Conservation (phyloP, 73 alveolate genomes). For the Paraurostyla sp. region DNA sequence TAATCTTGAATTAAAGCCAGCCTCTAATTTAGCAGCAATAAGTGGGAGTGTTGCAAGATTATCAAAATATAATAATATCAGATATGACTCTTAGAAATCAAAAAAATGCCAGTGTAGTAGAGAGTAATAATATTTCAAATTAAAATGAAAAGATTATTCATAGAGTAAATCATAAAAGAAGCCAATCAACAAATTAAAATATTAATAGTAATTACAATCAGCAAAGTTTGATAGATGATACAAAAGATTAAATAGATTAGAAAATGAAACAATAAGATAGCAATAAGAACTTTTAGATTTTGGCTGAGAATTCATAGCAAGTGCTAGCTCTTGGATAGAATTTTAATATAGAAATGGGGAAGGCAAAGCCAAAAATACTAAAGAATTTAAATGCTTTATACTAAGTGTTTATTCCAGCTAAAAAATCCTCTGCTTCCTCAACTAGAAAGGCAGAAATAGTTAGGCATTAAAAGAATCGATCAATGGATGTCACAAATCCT, state of each 20-base stretch:
- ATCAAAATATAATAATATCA: too few relatives aligned
- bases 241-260: background rate
- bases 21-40: too few relatives aligned
- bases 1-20: too few relatives aligned
- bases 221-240: too few relatives aligned
- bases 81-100: too few relatives aligned
- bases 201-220: background rate
- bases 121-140: too few relatives aligned
- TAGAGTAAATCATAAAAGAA: background rate
- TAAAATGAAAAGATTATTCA: too few relatives aligned
- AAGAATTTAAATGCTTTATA: slow-evolving; percentile 28
- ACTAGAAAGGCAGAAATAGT: background rate
- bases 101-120: too few relatives aligned
- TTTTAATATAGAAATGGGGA: slow-evolving; percentile 22
- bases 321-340: background rate
- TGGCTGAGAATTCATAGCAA: background rate
- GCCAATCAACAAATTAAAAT: slow-evolving; percentile 6
- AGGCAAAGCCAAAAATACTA: slow-evolving; percentile 36
- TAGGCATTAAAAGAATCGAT: slow-evolving; percentile 13
- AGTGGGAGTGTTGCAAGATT: too few relatives aligned
- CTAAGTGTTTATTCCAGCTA: slow-evolving; percentile 19
- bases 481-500: slow-evolving; percentile 27
- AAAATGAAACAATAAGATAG: background rate
- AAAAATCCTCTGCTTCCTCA: background rate
- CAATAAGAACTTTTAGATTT: background rate